phyloP scores from a whole-genome alignment of 169 alveolate genomes.

The Cryptosporidium xiaoi region DNA sequence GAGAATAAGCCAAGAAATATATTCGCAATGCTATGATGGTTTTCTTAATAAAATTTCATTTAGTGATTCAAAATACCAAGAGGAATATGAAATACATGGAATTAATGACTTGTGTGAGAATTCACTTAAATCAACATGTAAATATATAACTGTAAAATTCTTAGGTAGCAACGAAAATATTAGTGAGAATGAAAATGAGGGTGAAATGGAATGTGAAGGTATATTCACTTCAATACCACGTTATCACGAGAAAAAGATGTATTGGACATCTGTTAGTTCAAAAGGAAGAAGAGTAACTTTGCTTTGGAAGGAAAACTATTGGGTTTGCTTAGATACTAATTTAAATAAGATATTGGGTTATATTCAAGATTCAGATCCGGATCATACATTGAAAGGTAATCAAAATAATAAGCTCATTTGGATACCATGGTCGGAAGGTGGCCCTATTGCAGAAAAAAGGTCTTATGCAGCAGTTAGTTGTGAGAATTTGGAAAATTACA shows the following conservation, averaged over 20 bases:
- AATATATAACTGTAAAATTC: conserved; percentile 15
- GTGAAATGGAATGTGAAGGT: conserved; percentile 55
- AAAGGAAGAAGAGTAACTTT: conserved; percentile 44
- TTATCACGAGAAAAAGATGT: conserved; percentile 25
- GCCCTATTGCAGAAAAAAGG: conserved; percentile 7
- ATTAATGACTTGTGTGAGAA: conserved; percentile 28
- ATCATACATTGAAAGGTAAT: background rate
- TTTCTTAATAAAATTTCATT: conserved; percentile 16
- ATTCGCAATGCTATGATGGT: conserved; percentile 72
- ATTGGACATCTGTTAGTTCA: conserved; percentile 50
- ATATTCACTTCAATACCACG: conserved; percentile 59
- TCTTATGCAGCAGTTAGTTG: conserved; percentile 10
- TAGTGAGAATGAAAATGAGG: background rate
- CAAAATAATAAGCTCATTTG: conserved; percentile 22
- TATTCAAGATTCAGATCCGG: conserved; percentile 63
- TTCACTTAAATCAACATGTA: conserved; percentile 39
- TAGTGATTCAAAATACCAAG: conserved; percentile 1
- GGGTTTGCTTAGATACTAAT: conserved; percentile 50
- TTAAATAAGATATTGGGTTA: conserved; percentile 53
- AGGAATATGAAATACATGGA: conserved; percentile 10
- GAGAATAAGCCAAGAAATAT: conserved; percentile 26
- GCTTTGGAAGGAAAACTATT: conserved; percentile 59
- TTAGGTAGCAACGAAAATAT: background rate
- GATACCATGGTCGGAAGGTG: conserved; percentile 55
- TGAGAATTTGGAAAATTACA: background rate